Percentiles rank a stretch among this genome's conserved stretches.
Conservation (phyloP, 2,329 filamentous ascomycete genomes). For the Chaetomiaceae sp. region DNA sequence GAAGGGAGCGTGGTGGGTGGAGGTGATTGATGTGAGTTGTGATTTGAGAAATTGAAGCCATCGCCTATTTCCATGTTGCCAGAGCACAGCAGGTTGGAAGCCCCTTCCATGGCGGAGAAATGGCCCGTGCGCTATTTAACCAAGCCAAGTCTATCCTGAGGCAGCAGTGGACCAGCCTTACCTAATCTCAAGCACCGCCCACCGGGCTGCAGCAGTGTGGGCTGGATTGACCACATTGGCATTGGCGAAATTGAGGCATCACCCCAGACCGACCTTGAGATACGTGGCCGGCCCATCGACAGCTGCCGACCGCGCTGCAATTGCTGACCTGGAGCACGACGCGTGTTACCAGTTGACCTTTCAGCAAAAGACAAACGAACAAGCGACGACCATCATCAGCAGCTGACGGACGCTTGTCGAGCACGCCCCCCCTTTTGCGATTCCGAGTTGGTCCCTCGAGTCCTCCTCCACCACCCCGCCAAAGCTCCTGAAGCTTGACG, state of each 20-base stretch:
- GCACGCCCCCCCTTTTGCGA: constrained; percentile 10
- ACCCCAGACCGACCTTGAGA: constrained; percentile 18
- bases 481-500: constrained; percentile 20
- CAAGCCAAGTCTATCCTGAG: constrained; percentile 6
- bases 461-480: constrained; percentile 20
- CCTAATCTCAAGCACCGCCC: constrained; percentile 20
- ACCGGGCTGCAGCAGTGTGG: constrained; percentile 12
- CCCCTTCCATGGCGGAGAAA: too few relatives aligned
- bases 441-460: constrained; percentile 1
- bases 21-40: too few relatives aligned
- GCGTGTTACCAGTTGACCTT: too few relatives aligned
- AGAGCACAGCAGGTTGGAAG: too few relatives aligned
- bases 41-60: too few relatives aligned
- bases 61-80: too few relatives aligned
- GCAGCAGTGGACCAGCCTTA: constrained; percentile 9
- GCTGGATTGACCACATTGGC: constrained; percentile 25
- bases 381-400: neutral
- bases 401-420: constrained; percentile 9
- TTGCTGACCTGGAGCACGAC: too few relatives aligned
- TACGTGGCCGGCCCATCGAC: constrained; percentile 24
- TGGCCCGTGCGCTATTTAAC: neutral
- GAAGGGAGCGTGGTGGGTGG: too few relatives aligned
- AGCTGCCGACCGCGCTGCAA: constrained; percentile 12
- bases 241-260: constrained; percentile 26
- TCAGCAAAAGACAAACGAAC: too few relatives aligned